Evolutionary conservation across 2,329 filamentous ascomycete genomes (phyloP).

Genomic region (Erysiphe pulchra): DNA sequence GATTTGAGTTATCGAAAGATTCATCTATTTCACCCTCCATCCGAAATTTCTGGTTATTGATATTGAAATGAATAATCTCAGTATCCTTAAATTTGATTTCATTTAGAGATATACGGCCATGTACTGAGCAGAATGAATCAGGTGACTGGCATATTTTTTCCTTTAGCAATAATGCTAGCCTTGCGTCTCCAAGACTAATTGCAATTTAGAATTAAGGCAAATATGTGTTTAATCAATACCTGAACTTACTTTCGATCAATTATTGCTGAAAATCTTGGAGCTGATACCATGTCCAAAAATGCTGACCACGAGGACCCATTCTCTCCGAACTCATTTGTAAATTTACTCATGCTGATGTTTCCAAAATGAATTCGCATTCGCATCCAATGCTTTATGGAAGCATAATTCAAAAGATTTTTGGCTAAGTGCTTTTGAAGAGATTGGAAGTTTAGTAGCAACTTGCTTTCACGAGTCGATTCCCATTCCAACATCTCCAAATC

Average conservation of each 20-base stretch:
- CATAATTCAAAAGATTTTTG: constrained; percentile 5
- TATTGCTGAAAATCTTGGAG: constrained; percentile 4
- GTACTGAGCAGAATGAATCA: constrained; percentile 5
- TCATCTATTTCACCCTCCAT: constrained; percentile 11
- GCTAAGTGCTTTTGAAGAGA: constrained; percentile 6
- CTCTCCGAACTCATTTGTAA: constrained; percentile 4
- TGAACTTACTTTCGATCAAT: constrained; percentile 12
- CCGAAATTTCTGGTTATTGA: constrained; percentile 4
- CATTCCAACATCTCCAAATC: constrained; percentile 4
- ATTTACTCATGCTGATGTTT: constrained; percentile 6
- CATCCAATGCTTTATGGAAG: constrained; percentile 9
- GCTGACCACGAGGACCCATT: constrained; percentile 4
- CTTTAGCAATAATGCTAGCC: constrained; percentile 3
- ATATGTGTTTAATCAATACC: background rate
- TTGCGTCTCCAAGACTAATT: constrained; percentile 4
- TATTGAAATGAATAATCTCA: constrained; percentile 7
- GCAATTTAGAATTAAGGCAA: background rate
- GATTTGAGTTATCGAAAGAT: constrained; percentile 2
- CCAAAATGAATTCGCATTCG: constrained; percentile 13
- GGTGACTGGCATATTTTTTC: constrained; percentile 3
- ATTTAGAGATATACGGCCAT: constrained; percentile 1
- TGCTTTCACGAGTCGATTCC: constrained; percentile 2
- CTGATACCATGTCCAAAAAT: constrained; percentile 9
- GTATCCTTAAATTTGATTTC: constrained; percentile 7
- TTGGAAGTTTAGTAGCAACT: constrained; percentile 2